Conservation (phyloP, 176 grass and related monocot genomes). For the Panicum miliaceum region DNA sequence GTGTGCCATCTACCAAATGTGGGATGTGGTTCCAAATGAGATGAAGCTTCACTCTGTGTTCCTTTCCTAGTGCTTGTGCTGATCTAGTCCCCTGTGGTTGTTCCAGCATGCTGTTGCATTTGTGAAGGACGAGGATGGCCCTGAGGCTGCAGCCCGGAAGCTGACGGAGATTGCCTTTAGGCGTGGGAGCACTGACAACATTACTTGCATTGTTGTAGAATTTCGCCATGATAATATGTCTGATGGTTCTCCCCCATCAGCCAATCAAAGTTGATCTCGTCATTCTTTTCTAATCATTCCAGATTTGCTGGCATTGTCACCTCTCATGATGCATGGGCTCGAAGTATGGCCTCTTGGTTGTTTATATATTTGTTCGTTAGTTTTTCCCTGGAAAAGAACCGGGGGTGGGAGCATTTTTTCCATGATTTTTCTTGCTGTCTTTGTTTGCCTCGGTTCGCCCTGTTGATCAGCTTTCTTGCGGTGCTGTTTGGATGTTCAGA, state of each 20-base stretch:
- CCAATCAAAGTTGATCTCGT: conserved; percentile 51
- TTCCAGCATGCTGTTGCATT: conserved; percentile 72
- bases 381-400: neutral
- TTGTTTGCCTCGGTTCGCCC: neutral
- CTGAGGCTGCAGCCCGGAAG: conserved; percentile 77
- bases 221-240: conserved; percentile 64
- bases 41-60: neutral
- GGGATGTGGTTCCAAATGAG: conserved; percentile 89
- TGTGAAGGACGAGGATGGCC: conserved; percentile 61
- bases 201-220: conserved; percentile 84
- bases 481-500: neutral
- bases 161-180: conserved; percentile 68
- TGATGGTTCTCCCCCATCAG: conserved; percentile 40
- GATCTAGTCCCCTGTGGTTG: conserved; percentile 26
- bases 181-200: conserved; percentile 72
- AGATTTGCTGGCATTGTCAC: conserved; percentile 35
- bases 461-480: neutral
- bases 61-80: neutral
- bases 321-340: conserved; percentile 4
- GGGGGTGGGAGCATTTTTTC: neutral
- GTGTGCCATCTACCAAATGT: conserved; percentile 40
- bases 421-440: neutral
- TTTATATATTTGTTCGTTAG: conserved; percentile 36
- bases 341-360: conserved; percentile 26
- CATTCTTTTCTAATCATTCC: conserved; percentile 42